A percentile compares a stretch with the other conserved stretches of the same genome.
These are phyloP conservation scores for Brettanomyces anomalus DNA, from an alignment of 805 yeast species.

Conservation along the genomic window DNA sequence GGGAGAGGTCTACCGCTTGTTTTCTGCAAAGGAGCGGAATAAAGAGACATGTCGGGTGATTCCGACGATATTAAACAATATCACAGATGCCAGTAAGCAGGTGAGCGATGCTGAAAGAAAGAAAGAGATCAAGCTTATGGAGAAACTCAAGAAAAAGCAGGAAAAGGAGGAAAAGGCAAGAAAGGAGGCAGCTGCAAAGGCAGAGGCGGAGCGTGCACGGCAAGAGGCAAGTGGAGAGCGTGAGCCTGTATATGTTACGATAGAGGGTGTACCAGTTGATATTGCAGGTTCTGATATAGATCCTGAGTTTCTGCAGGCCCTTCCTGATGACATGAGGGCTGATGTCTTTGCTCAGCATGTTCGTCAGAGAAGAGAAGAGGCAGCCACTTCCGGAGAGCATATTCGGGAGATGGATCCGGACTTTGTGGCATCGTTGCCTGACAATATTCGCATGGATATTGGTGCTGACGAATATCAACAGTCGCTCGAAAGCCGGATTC, in stretches of 20 bases:
- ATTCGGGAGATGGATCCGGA: constrained; percentile 69
- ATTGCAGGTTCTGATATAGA: constrained; percentile 87
- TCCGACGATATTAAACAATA: constrained; percentile 35
- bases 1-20: constrained; percentile 47
- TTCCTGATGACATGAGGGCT: constrained; percentile 89
- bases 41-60: constrained; percentile 27
- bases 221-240: constrained; percentile 12
- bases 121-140: neutral
- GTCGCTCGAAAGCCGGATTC: constrained; percentile 11
- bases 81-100: constrained; percentile 41
- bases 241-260: constrained; percentile 60
- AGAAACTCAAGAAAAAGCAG: constrained; percentile 6
- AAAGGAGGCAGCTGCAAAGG: constrained; percentile 23
- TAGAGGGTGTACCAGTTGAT: constrained; percentile 74
- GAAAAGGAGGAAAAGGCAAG: constrained; percentile 22
- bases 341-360: constrained; percentile 85
- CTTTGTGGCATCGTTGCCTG: constrained; percentile 75
- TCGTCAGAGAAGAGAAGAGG: constrained; percentile 62
- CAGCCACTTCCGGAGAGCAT: constrained; percentile 29
- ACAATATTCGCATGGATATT: constrained; percentile 21
- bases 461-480: constrained; percentile 22
- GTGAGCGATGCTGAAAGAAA: constrained; percentile 19
- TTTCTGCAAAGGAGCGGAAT: constrained; percentile 34
- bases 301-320: constrained; percentile 80
- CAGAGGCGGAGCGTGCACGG: constrained; percentile 12